Conservation (phyloP, 768 basidiomycete genomes). For the Suillus subaureus region DNA sequence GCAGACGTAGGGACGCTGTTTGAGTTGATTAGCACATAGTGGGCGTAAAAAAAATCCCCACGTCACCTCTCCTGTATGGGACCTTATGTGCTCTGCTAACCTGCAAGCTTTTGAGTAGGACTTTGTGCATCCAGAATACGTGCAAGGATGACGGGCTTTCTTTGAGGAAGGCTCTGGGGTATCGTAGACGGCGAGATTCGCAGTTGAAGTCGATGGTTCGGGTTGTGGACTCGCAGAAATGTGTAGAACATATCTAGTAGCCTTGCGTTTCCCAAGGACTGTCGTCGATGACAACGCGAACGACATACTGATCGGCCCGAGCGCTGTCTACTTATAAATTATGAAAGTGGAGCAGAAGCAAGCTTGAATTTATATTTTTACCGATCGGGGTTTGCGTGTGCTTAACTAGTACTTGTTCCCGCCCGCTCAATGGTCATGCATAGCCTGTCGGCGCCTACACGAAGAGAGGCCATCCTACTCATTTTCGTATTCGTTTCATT, state of each 20-base stretch:
- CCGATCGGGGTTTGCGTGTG: background rate
- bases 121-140: too few relatives aligned
- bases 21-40: too few relatives aligned
- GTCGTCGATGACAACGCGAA: conserved; percentile 22
- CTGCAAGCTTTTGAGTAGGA: too few relatives aligned
- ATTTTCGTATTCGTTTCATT: conserved; percentile 49
- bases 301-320: background rate
- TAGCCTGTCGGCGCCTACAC: conserved; percentile 45
- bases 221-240: conserved; percentile 35
- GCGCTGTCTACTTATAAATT: background rate
- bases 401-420: background rate
- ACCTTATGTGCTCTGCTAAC: too few relatives aligned
- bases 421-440: conserved; percentile 1
- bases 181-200: conserved; percentile 44
- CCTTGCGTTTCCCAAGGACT: conserved; percentile 53
- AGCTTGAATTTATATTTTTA: conserved; percentile 13
- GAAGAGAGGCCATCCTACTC: conserved; percentile 57
- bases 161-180: conserved; percentile 25
- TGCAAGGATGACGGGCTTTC: too few relatives aligned
- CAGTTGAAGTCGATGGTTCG: conserved; percentile 25
- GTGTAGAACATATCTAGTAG: conserved; percentile 35
- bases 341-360: conserved; percentile 25
- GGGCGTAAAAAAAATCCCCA: too few relatives aligned
- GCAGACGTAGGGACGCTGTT: too few relatives aligned
- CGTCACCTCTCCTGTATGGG: too few relatives aligned